These are phyloP conservation scores for Fusarium chuoi DNA, from an alignment of 2,329 filamentous ascomycete genomes.

Conservation along the genomic window DNA sequence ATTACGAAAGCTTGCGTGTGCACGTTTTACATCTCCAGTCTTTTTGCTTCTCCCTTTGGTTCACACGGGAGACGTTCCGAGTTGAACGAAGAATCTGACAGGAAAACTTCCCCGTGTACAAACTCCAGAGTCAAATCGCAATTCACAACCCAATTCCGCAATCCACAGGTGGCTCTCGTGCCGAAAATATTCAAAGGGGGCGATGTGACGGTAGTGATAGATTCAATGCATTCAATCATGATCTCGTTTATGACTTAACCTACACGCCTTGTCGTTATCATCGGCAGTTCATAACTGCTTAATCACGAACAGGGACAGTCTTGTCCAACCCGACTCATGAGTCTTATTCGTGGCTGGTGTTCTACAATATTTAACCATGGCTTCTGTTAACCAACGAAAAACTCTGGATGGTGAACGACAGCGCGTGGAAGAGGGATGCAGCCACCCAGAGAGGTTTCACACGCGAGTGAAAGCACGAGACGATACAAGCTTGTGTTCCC, in stretches of 20 bases:
- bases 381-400: constrained; percentile 2
- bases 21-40: constrained; percentile 24
- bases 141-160: background rate
- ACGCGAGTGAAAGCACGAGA: constrained; percentile 14
- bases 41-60: constrained; percentile 18
- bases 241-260: constrained; percentile 35
- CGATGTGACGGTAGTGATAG: constrained; percentile 26
- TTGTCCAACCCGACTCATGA: background rate
- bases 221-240: constrained; percentile 16
- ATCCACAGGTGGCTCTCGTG: background rate
- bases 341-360: constrained; percentile 19
- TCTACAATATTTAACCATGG: constrained; percentile 17
- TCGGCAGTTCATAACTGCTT: constrained; percentile 21
- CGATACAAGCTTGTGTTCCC: constrained; percentile 21
- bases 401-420: constrained; percentile 7
- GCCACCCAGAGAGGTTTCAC: constrained; percentile 30
- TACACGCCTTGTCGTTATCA: constrained; percentile 12
- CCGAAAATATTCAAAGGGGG: constrained; percentile 1
- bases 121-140: constrained; percentile 4
- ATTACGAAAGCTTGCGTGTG: constrained; percentile 33
- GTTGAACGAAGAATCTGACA: background rate
- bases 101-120: constrained; percentile 6
- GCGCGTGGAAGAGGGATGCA: constrained; percentile 28
- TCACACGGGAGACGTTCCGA: constrained; percentile 25
- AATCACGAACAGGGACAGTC: constrained; percentile 3